A percentile compares a stretch with the other conserved stretches of the same genome.
Conservation (phyloP, 495 filamentous ascomycete species). For the Cercophora scortea region DNA sequence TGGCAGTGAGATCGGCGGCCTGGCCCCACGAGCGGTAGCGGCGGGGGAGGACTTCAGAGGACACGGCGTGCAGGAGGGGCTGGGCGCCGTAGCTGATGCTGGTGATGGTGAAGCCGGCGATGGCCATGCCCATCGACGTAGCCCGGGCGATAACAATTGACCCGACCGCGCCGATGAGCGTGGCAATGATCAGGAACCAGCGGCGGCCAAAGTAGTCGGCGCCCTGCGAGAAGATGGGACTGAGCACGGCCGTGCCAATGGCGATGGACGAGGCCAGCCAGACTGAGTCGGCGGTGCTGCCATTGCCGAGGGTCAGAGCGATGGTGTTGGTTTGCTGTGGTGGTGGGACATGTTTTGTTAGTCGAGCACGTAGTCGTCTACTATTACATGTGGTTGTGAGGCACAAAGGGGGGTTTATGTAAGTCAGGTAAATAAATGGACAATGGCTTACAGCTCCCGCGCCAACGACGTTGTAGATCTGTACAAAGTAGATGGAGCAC, state of each 20-base stretch:
- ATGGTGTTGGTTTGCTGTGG: conserved; percentile 18
- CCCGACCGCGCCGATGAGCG: conserved; percentile 17
- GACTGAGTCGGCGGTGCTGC: conserved; percentile 6
- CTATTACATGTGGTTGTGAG: no score
- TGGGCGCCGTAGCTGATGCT: conserved; percentile 20
- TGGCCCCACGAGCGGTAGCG: conserved; percentile 22
- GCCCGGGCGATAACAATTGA: conserved; percentile 19
- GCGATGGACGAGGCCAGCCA: conserved; percentile 23
- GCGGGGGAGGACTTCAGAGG: conserved; percentile 27
- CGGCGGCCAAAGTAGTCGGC: conserved; percentile 23
- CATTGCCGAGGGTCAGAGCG: conserved; percentile 14
- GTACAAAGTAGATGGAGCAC: conserved; percentile 24
- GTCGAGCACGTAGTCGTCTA: no score
- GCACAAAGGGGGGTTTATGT: neutral
- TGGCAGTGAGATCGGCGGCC: conserved; percentile 16
- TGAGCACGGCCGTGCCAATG: conserved; percentile 22
- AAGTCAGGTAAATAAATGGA: no score
- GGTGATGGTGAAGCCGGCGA: conserved; percentile 19
- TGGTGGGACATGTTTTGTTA: neutral
- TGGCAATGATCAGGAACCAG: conserved; percentile 21
- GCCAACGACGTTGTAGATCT: conserved; percentile 23
- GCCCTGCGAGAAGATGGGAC: conserved; percentile 22
- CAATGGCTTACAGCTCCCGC: conserved; percentile 24
- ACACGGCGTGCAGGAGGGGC: conserved; percentile 21
- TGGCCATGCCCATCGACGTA: conserved; percentile 18